Conservation (phyloP, 495 filamentous ascomycete species). For the Mytilinidion resinicola region DNA sequence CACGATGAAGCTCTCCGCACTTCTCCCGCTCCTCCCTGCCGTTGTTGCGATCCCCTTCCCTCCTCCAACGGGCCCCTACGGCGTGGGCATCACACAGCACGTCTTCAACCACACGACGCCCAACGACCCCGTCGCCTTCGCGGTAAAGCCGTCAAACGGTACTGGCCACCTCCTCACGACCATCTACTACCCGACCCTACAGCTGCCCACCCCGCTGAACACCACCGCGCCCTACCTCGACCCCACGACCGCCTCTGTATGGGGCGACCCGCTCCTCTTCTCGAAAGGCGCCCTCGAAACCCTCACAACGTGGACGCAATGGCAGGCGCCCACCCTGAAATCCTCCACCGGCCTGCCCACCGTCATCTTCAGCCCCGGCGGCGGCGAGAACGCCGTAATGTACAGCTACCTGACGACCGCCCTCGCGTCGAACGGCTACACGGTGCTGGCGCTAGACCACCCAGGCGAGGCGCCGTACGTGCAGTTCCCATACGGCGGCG, state of each 20-base stretch:
- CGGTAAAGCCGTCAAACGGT: neutral
- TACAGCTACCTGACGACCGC: slow-evolving; percentile 2
- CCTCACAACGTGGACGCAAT: slow-evolving; percentile 7
- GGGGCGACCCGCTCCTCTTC: slow-evolving; percentile 1
- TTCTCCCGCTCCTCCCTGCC: too few species aligned
- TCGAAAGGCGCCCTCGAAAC: slow-evolving; percentile 5
- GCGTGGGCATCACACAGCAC: slow-evolving; percentile 14
- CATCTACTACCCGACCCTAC: slow-evolving; percentile 10
- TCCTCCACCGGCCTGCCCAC: slow-evolving; percentile 1
- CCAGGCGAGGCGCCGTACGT: slow-evolving; percentile 18
- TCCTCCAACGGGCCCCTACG: slow-evolving; percentile 9
- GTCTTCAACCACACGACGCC: slow-evolving; percentile 22
- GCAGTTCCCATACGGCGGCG: slow-evolving; percentile 5
- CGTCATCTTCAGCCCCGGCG: slow-evolving; percentile 14
- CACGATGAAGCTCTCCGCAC: too few species aligned
- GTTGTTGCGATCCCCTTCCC: slow-evolving; percentile 4
- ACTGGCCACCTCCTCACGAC: slow-evolving; percentile 2
- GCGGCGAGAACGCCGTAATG: slow-evolving; percentile 10
- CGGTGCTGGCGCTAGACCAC: slow-evolving; percentile 17
- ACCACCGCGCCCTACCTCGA: slow-evolving; percentile 11
- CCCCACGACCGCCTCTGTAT: slow-evolving; percentile 6
- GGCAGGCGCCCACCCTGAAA: neutral
- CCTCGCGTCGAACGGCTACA: slow-evolving; percentile 20
- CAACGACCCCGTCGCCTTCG: slow-evolving; percentile 15
- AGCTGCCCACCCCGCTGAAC: slow-evolving; percentile 1